Conservation (phyloP, 148 eudicot genomes). For the Limonium bicolor region DNA sequence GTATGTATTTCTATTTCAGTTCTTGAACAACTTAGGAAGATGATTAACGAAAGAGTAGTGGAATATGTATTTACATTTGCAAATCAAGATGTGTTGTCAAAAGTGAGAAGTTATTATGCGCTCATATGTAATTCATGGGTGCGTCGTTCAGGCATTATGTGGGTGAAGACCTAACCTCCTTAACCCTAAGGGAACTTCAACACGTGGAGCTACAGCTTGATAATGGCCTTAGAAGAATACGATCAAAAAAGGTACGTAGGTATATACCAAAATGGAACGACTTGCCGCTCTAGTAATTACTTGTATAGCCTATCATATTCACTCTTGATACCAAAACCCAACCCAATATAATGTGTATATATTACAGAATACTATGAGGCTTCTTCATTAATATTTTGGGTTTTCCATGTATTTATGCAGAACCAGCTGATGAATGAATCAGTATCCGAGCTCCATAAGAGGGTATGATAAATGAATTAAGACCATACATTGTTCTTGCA, state of each 20-base stretch:
- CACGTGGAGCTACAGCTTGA: slow-evolving; percentile 70
- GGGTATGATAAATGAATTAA: not conserved
- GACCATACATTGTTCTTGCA: no score
- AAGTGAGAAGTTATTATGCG: not conserved
- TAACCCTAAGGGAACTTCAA: slow-evolving; percentile 61
- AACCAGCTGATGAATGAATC: slow-evolving; percentile 62
- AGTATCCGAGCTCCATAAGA: slow-evolving; percentile 9
- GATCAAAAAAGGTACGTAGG: slow-evolving; percentile 48
- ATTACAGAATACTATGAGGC: not conserved
- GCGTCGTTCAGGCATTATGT: slow-evolving; percentile 31
- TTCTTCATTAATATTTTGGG: not conserved
- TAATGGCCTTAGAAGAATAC: slow-evolving; percentile 48
- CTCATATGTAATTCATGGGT: no score
- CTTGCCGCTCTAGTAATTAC: no score
- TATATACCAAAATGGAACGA: not conserved
- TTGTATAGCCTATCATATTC: no score
- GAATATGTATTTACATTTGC: not conserved
- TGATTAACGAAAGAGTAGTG: not conserved
- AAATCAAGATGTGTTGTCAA: not conserved
- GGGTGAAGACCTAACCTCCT: slow-evolving; percentile 54
- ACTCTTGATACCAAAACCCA: not conserved
- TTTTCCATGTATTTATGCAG: slow-evolving; percentile 19
- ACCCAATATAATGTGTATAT: no score
- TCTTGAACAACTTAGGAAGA: not conserved
- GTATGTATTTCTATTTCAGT: slow-evolving; percentile 15